These are phyloP conservation scores for Fusarium sterilihyphosum DNA, from an alignment of 2,329 filamentous ascomycete species.

Conservation along the genomic window DNA sequence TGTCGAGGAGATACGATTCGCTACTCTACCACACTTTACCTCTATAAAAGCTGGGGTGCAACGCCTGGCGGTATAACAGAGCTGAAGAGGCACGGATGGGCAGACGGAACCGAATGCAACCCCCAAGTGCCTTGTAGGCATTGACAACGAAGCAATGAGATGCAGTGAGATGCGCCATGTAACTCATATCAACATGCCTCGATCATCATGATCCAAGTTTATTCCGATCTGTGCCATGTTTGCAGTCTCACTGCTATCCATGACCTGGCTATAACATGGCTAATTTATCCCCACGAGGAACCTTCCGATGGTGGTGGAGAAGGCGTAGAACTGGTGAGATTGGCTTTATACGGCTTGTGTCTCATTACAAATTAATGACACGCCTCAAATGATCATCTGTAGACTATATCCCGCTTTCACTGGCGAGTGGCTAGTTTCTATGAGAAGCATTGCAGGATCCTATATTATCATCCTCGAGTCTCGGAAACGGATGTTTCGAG, in stretches of 20 bases:
- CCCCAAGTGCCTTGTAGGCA: background rate
- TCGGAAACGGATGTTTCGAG: constrained; percentile 11
- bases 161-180: constrained; percentile 20
- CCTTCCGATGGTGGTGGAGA: constrained; percentile 16
- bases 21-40: constrained; percentile 16
- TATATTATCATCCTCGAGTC: background rate
- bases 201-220: constrained; percentile 3
- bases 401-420: background rate
- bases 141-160: constrained; percentile 31
- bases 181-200: constrained; percentile 8
- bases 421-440: background rate
- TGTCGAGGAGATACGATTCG: constrained; percentile 19
- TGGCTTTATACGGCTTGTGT: background rate
- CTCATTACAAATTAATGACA: background rate
- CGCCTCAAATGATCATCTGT: background rate
- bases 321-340: constrained; percentile 13
- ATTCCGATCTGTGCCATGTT: constrained; percentile 8
- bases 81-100: constrained; percentile 36
- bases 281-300: constrained; percentile 12
- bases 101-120: constrained; percentile 16
- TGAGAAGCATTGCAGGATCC: background rate
- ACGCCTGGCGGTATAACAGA: constrained; percentile 30
- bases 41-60: constrained; percentile 12
- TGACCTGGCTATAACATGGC: background rate
- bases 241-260: constrained; percentile 16